phyloP scores from a whole-genome alignment of 2,329 filamentous ascomycete genomes.

The Pseudocercospora fijiensis region DNA sequence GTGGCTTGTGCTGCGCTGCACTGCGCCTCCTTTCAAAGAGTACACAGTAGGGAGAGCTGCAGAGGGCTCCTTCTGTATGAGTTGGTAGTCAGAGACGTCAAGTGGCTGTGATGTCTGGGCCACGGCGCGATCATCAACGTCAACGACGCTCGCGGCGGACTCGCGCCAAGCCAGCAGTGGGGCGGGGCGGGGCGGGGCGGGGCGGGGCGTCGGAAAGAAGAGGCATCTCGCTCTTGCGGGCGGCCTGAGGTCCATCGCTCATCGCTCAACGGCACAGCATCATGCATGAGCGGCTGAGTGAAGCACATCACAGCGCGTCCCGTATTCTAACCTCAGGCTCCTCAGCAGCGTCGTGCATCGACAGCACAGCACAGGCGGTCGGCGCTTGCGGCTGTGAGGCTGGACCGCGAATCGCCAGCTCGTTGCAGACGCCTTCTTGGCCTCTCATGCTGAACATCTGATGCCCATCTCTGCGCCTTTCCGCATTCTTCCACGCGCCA shows the following conservation, averaged over 20 bases:
- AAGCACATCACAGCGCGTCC: neutral
- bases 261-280: neutral
- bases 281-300: neutral
- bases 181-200: no score
- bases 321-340: no score
- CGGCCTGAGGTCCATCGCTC: neutral
- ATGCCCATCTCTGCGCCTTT: neutral
- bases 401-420: conserved; percentile 1
- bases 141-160: neutral
- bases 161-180: neutral
- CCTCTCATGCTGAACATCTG: neutral
- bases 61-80: neutral
- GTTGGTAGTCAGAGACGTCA: neutral
- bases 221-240: neutral
- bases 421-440: conserved; percentile 1
- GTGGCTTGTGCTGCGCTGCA: neutral
- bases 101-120: neutral
- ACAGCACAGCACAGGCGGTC: neutral
- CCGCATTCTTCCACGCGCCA: neutral
- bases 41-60: neutral
- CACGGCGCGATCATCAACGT: neutral
- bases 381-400: conserved; percentile 7
- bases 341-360: neutral
- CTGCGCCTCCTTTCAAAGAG: neutral
- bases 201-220: neutral